Base-by-base conservation (phyloP, 2,329 filamentous ascomycete genomes). In the Monosporascus cannonballus region DNA sequence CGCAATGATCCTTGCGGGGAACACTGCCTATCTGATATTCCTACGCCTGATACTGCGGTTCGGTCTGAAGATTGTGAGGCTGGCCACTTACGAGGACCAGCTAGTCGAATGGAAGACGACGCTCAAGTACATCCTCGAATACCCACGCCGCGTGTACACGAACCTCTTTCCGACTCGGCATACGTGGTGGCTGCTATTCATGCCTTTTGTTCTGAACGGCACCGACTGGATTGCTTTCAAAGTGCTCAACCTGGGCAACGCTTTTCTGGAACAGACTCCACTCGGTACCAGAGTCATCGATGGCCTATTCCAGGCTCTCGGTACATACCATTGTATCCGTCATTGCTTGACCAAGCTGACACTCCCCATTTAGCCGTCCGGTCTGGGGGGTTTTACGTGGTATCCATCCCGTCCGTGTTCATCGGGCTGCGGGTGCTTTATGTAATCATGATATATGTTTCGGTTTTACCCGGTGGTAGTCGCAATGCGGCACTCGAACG, bases 171-270 rank as follows among this genome's bases (percentile, higher is more conserved):
- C 85, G 0, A 73, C 76, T 3, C 73, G 77, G 0, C 78, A 81
- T 48, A 88, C 85, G 0, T 87, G 84, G 80, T 87, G 83, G 73
- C 73, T 89, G 0, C 67, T 86, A 9, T 78, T 77, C 47, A 82
- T 85, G 55, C 74, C 87, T 6, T 63, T 85, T 4, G 59, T 77
- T 14, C 76, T 87, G 17, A 86, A 86, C 52, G 74, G 77, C 0
- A 75, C 83, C 18, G 83, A 87, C 58, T 88, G 84, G 85, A 72
- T 78, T 0, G 77, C 77, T 0, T 88, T 88, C 56, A 83, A 86
- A 64, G 68, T 87, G 3, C 71, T 89, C 3, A 85, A 87, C 47
- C 74, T 87, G 42, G 79, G 80, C 1, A 86, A 87, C 58, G 68
- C 76, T 1, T 72, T 73, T 2, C 72, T 87, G 1, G 72, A 78